Percentiles rank a stretch among this genome's conserved stretches.
Evolutionary conservation across 2,329 filamentous ascomycete genomes (phyloP).

Genomic region (Pseudomassariella vexata): DNA sequence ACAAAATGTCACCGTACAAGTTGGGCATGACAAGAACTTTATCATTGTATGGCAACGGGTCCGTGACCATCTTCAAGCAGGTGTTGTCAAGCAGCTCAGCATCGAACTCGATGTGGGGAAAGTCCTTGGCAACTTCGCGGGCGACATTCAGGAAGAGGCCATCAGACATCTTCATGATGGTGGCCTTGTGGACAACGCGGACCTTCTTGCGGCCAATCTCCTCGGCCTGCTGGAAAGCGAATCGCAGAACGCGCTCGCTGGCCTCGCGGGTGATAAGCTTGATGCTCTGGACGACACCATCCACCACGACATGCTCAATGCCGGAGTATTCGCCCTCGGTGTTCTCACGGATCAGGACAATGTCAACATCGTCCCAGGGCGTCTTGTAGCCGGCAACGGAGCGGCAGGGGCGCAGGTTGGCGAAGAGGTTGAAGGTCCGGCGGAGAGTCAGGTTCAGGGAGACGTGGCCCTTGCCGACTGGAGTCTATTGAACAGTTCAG

Average conservation of each 20-base stretch:
- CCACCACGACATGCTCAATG: slow-evolving; percentile 96
- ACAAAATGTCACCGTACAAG: slow-evolving; percentile 98
- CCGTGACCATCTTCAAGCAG: slow-evolving; percentile 97
- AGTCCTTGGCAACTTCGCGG: slow-evolving; percentile 85
- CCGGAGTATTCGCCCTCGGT: slow-evolving; percentile 99
- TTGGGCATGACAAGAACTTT: slow-evolving; percentile 98
- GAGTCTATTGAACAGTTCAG: slow-evolving; percentile 53
- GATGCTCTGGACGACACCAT: slow-evolving; percentile 97
- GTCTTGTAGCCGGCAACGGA: slow-evolving; percentile 98
- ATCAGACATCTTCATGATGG: slow-evolving; percentile 99
- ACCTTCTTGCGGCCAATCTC: slow-evolving; percentile 94
- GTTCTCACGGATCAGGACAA: slow-evolving; percentile 97
- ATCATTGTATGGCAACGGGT: slow-evolving; percentile 95
- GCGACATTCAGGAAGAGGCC: slow-evolving; percentile 93
- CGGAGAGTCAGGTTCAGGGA: slow-evolving; percentile 98
- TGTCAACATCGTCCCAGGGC: slow-evolving; percentile 94
- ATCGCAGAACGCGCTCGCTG: slow-evolving; percentile 90
- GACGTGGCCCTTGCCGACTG: slow-evolving; percentile 97
- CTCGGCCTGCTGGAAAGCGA: slow-evolving; percentile 96
- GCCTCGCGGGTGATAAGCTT: slow-evolving; percentile 98
- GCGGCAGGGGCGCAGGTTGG: slow-evolving; percentile 96
- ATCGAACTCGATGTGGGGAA: slow-evolving; percentile 92
- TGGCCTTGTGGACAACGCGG: slow-evolving; percentile 97
- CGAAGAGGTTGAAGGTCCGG: slow-evolving; percentile 99
- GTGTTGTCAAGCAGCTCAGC: slow-evolving; percentile 98